Conservation (phyloP, 164 flowering plant species). For the Umbilicus rupestris region DNA sequence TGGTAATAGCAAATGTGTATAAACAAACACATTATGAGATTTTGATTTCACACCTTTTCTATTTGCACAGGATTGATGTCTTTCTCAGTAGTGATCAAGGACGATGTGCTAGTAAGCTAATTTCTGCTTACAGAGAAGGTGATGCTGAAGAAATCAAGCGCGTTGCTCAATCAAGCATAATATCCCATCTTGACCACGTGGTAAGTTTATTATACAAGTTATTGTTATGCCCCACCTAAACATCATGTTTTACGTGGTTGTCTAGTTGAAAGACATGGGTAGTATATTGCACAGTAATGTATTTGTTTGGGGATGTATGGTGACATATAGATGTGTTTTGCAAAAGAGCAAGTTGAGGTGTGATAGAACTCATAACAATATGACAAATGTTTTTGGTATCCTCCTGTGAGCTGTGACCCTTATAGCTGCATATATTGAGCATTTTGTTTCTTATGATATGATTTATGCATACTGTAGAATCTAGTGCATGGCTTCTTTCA, state of each 20-base stretch:
- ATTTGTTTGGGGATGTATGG: no score
- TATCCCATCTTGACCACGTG: conserved; percentile 73
- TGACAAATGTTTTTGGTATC: not conserved
- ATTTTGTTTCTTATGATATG: not conserved
- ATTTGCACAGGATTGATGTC: conserved; percentile 58
- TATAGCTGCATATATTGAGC: not conserved
- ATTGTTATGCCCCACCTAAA: not conserved
- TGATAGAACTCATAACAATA: not conserved
- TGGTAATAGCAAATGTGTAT: not conserved
- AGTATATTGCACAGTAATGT: no score
- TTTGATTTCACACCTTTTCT: not conserved
- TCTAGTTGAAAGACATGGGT: not conserved
- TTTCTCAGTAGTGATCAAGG: conserved; percentile 75
- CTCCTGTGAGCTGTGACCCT: not conserved
- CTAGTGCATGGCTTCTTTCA: not conserved
- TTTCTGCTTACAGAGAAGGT: conserved; percentile 78
- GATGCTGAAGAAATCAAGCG: conserved; percentile 83
- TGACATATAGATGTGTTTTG: no score
- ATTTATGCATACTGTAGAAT: not conserved
- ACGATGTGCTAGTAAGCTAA: conserved; percentile 67
- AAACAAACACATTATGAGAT: not conserved
- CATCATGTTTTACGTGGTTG: not conserved
- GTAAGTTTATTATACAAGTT: conserved; percentile 24
- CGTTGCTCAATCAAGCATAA: conserved; percentile 57
- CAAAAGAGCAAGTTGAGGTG: no score